These are phyloP conservation scores for Debaryomyces sp. DNA, from an alignment of 1,139 yeast species.

Conservation along the genomic window DNA sequence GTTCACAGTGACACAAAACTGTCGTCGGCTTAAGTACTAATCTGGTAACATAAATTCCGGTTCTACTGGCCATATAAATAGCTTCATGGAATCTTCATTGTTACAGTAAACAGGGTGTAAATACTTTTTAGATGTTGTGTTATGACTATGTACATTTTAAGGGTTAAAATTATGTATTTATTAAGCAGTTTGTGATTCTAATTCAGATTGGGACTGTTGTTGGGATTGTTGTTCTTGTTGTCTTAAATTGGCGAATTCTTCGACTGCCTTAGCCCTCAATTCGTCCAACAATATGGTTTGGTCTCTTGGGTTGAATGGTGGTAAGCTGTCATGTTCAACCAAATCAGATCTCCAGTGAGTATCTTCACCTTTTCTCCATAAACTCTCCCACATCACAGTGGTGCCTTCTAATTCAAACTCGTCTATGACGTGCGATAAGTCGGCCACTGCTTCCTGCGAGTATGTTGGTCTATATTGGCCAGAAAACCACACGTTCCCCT, in stretches of 20 bases:
- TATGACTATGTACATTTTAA: conserved; percentile 4
- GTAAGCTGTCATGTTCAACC: conserved; percentile 62
- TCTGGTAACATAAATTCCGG: background rate
- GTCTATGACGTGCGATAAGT: conserved; percentile 70
- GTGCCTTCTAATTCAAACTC: conserved; percentile 56
- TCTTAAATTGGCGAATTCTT: conserved; percentile 33
- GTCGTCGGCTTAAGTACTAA: conserved; percentile 2
- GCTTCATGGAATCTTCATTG: background rate
- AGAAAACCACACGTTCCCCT: conserved; percentile 82
- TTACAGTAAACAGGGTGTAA: background rate
- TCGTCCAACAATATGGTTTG: conserved; percentile 65
- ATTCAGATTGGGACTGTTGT: background rate
- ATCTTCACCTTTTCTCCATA: conserved; percentile 84
- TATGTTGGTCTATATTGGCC: conserved; percentile 90
- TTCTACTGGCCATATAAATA: background rate
- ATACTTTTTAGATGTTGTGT: background rate
- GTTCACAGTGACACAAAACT: background rate
- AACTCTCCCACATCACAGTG: conserved; percentile 75
- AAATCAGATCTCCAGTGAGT: conserved; percentile 60
- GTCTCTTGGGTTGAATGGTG: conserved; percentile 64
- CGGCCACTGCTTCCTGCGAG: conserved; percentile 92
- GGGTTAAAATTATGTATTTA: background rate
- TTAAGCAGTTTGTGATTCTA: conserved; percentile 1
- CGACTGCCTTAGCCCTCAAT: conserved; percentile 47
- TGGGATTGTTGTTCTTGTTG: conserved; percentile 9